Evolutionary conservation across 106 monocot genomes (phyloP).

Genomic region (Dioscorea alata): DNA sequence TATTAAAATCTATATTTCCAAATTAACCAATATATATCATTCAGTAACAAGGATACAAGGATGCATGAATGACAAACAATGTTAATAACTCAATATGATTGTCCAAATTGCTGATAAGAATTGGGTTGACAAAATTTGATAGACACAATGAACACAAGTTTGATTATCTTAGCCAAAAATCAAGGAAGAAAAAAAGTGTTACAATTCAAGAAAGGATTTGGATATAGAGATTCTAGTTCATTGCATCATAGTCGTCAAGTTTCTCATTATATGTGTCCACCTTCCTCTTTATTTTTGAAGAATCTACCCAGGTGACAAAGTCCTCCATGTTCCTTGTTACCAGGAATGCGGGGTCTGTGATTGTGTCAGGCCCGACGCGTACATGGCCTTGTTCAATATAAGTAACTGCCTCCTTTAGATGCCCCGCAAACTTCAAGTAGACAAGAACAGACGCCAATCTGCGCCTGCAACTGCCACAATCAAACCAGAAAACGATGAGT

Average conservation of each 20-base stretch:
- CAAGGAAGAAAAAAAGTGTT: no score
- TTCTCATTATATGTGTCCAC: constrained; percentile 68
- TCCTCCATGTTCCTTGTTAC: constrained; percentile 90
- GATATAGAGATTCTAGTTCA: constrained; percentile 26
- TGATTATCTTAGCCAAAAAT: no score
- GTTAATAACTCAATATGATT: no score
- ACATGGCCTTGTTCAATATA: constrained; percentile 91
- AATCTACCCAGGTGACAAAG: constrained; percentile 90
- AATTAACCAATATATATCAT: no score
- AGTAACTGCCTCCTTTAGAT: constrained; percentile 78
- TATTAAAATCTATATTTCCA: no score
- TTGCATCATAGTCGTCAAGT: constrained; percentile 72
- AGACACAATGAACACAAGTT: no score
- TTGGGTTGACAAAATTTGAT: no score
- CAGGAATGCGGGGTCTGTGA: constrained; percentile 77
- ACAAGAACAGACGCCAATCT: constrained; percentile 54
- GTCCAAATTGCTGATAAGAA: no score
- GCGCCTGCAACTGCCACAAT: constrained; percentile 31
- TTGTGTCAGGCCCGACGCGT: constrained; percentile 76
- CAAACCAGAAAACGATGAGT: background rate
- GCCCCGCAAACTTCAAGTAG: constrained; percentile 62
- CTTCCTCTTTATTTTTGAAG: constrained; percentile 92
- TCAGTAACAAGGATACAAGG: no score
- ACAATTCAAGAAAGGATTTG: background rate
- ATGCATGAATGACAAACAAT: no score